phyloP scores from a whole-genome alignment of 768 basidiomycete species.

The Suillus subaureus region DNA sequence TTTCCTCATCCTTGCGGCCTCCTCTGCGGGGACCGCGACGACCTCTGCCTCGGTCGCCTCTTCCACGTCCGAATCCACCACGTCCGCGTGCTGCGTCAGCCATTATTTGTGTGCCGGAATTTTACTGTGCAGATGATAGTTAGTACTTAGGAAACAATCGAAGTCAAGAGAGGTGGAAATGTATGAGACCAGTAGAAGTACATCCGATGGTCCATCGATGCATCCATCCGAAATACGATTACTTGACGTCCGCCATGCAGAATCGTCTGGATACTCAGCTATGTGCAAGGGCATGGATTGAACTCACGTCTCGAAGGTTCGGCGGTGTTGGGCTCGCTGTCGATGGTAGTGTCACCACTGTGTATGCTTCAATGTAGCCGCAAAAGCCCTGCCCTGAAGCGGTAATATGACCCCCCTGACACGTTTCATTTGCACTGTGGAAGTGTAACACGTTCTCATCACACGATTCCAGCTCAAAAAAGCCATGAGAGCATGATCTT shows the following conservation, averaged over 20 bases:
- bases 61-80: conserved; percentile 88
- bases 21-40: conserved; percentile 88
- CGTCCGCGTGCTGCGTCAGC: conserved; percentile 93
- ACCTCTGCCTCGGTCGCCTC: conserved; percentile 66
- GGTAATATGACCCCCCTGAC: conserved; percentile 11
- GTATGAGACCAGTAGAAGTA: conserved; percentile 16
- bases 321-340: conserved; percentile 23
- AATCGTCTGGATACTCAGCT: neutral
- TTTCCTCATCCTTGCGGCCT: conserved; percentile 99
- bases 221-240: conserved; percentile 49
- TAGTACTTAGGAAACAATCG: conserved; percentile 18
- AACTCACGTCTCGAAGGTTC: conserved; percentile 43
- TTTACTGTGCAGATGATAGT: conserved; percentile 31
- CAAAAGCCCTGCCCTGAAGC: conserved; percentile 33
- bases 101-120: conserved; percentile 47
- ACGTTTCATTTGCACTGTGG: conserved; percentile 21
- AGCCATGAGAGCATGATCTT: neutral
- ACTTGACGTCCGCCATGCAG: neutral
- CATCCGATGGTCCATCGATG: conserved; percentile 41
- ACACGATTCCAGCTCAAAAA: conserved; percentile 12
- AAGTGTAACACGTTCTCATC: conserved; percentile 3
- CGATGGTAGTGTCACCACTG: conserved; percentile 15
- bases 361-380: neutral
- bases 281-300: neutral
- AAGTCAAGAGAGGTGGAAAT: neutral